Conservation (phyloP, 2,329 filamentous ascomycete species). For the Hymenoscyphus repandus region DNA sequence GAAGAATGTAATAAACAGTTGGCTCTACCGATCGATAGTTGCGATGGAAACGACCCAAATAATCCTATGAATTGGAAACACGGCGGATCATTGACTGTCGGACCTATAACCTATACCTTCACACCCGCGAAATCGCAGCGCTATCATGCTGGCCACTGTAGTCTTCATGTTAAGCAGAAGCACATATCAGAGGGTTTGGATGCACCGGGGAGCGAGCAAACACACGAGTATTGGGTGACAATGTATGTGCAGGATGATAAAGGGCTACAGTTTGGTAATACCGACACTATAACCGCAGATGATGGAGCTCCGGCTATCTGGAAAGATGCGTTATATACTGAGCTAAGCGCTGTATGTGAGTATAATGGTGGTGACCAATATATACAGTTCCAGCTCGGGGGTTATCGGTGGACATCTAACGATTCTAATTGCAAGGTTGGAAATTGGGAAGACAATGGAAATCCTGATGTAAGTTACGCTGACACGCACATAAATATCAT, state of each 20-base stretch:
- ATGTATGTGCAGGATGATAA: too few species aligned
- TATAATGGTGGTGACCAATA: neutral
- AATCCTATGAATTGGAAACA: conserved; percentile 1
- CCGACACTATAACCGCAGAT: neutral
- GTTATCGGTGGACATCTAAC: neutral
- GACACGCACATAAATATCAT: neutral
- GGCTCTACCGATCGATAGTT: neutral
- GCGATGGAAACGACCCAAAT: neutral
- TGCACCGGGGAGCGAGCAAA: too few species aligned
- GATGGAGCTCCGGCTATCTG: neutral
- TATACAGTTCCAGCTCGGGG: neutral
- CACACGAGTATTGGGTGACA: too few species aligned
- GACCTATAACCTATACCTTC: neutral
- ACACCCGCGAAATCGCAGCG: neutral
- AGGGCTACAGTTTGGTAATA: neutral
- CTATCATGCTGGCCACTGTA: too few species aligned
- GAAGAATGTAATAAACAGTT: neutral
- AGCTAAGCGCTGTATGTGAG: neutral
- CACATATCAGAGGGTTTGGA: too few species aligned
- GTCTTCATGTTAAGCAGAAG: too few species aligned
- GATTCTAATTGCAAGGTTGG: neutral
- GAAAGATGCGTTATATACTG: neutral
- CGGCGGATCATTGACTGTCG: neutral
- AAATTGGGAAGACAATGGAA: neutral
- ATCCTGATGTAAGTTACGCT: neutral